These are phyloP conservation scores for Athelia sp. DNA, from an alignment of 1,284 basidiomycete species.

Conservation along the genomic window DNA sequence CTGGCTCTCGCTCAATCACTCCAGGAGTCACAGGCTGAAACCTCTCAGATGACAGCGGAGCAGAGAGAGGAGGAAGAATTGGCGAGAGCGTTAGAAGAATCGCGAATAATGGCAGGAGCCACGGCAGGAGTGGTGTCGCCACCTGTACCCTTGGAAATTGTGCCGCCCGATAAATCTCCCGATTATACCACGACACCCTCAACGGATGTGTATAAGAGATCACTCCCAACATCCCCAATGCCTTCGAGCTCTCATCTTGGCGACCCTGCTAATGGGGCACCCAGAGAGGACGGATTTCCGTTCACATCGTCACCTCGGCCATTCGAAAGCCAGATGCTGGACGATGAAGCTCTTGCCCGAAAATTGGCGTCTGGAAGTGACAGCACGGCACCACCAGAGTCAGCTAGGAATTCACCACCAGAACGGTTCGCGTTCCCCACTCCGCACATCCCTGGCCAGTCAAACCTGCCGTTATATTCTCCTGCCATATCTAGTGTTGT, in stretches of 20 bases:
- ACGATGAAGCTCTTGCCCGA: slow-evolving; percentile 27
- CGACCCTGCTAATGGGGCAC: neutral
- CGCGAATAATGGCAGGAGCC: slow-evolving; percentile 28
- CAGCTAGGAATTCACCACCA: too few species aligned
- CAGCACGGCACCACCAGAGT: too few species aligned
- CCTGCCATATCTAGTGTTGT: too few species aligned
- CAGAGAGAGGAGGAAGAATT: slow-evolving; percentile 59
- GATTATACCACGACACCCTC: neutral
- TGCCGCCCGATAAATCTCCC: neutral
- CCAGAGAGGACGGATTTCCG: neutral
- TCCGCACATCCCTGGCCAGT: too few species aligned
- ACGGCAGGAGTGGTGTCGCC: neutral
- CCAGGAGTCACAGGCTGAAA: slow-evolving; percentile 38
- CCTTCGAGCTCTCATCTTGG: slow-evolving; percentile 5
- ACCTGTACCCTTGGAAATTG: neutral
- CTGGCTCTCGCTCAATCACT: slow-evolving; percentile 49
- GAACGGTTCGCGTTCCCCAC: too few species aligned
- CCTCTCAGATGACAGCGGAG: slow-evolving; percentile 13
- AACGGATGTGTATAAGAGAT: neutral
- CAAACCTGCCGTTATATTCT: too few species aligned
- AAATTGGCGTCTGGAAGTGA: slow-evolving; percentile 3
- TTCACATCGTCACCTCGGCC: slow-evolving; percentile 1
- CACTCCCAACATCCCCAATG: slow-evolving; percentile 4
- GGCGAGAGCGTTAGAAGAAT: slow-evolving; percentile 58
- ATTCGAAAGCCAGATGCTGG: slow-evolving; percentile 21